Conservation (phyloP, 352 stramenopile genomes). For the Phytophthora cryptogea region DNA sequence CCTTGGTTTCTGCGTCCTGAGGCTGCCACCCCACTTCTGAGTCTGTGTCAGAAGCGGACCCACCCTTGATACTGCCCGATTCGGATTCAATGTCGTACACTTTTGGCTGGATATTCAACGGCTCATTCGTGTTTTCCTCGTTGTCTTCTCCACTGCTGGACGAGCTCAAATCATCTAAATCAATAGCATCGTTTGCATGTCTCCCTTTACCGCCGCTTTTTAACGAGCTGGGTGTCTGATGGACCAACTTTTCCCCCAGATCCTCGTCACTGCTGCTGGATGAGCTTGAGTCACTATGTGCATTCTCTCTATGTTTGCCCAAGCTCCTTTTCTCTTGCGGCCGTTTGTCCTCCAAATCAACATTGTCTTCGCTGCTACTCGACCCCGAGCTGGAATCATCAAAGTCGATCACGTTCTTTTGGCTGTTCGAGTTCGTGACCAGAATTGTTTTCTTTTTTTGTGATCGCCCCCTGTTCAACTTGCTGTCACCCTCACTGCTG, state of each 20-base stretch:
- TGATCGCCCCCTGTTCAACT: not conserved
- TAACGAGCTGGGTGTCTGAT: not conserved
- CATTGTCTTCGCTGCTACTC: not conserved
- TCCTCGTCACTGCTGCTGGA: not conserved
- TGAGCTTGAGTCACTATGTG: not conserved
- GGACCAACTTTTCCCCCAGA: not conserved
- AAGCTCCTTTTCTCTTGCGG: not conserved
- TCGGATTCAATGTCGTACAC: constrained; percentile 4
- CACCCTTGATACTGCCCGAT: not conserved
- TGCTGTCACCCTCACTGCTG: constrained; percentile 1
- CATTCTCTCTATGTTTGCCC: not conserved
- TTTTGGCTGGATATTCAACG: constrained; percentile 8
- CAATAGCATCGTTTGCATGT: not conserved
- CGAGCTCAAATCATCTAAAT: not conserved
- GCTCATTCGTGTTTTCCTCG: not conserved
- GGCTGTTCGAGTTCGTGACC: not conserved
- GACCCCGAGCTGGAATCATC: not conserved
- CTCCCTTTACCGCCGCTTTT: not conserved
- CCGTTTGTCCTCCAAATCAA: constrained; percentile 7
- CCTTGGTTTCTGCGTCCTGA: constrained; percentile 10
- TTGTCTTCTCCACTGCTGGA: constrained; percentile 1
- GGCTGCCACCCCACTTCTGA: constrained; percentile 17
- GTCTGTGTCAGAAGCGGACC: constrained; percentile 16
- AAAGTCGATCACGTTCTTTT: not conserved
- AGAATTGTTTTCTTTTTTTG: not conserved